Percentiles rank a stretch among this genome's conserved stretches.
Evolutionary conservation across 768 basidiomycete genomes (phyloP).

Genomic region (Pleurotus eryngii): DNA sequence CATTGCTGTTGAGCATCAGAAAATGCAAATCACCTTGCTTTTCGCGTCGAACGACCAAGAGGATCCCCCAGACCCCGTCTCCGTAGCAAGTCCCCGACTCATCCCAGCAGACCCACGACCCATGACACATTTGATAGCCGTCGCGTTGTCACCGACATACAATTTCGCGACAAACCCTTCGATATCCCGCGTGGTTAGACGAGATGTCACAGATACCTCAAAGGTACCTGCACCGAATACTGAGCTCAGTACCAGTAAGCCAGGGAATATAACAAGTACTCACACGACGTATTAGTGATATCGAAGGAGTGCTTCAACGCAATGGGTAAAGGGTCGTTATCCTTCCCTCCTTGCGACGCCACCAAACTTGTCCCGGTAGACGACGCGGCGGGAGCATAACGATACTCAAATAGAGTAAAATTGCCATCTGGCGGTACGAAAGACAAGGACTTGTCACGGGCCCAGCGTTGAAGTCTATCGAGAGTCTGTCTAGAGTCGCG

Average conservation of each 20-base stretch:
- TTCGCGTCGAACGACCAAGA: slow-evolving; percentile 81
- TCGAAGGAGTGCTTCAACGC: slow-evolving; percentile 47
- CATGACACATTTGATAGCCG: slow-evolving; percentile 68
- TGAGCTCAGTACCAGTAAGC: too few relatives aligned
- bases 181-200: slow-evolving; percentile 58
- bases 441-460: slow-evolving; percentile 71
- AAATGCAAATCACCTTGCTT: slow-evolving; percentile 43
- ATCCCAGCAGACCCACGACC: slow-evolving; percentile 54
- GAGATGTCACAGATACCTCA: slow-evolving; percentile 60
- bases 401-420: slow-evolving; percentile 84
- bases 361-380: slow-evolving; percentile 23
- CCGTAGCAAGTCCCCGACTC: slow-evolving; percentile 26
- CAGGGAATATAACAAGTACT: slow-evolving; percentile 4
- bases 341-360: slow-evolving; percentile 25
- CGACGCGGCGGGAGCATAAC: slow-evolving; percentile 48
- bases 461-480: slow-evolving; percentile 74
- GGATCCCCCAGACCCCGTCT: slow-evolving; percentile 36
- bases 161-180: slow-evolving; percentile 73
- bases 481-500: slow-evolving; percentile 8
- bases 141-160: slow-evolving; percentile 71
- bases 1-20: background rate
- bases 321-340: slow-evolving; percentile 51
- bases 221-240: slow-evolving; percentile 44
- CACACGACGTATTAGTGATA: slow-evolving; percentile 41
- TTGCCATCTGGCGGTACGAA: slow-evolving; percentile 93